Conservation (phyloP, 768 basidiomycete species). For the Chlorophyllum brunneum region DNA sequence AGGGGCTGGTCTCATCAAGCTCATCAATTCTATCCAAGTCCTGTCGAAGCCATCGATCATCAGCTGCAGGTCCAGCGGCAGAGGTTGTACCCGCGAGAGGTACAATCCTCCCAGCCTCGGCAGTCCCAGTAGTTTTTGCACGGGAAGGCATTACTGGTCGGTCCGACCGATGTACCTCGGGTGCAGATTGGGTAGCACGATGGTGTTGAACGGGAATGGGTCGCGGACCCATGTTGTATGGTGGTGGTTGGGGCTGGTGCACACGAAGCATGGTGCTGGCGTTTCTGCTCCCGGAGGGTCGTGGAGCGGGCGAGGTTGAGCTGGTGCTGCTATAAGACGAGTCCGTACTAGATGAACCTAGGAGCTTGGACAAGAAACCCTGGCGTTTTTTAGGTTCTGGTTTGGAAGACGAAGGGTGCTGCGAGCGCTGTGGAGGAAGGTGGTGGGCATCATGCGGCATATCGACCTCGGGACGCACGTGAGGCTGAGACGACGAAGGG, state of each 20-base stretch:
- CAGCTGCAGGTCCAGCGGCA: constrained; percentile 15
- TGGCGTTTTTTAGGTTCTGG: constrained; percentile 13
- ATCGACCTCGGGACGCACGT: constrained; percentile 12
- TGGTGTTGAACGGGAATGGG: neutral
- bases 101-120: constrained; percentile 13
- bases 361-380: constrained; percentile 12
- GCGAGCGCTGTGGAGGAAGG: constrained; percentile 2
- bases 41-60: constrained; percentile 14
- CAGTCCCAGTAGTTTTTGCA: constrained; percentile 20
- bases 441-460: constrained; percentile 10
- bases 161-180: constrained; percentile 10
- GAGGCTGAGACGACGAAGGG: neutral
- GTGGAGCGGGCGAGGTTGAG: neutral
- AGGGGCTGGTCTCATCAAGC: constrained; percentile 71
- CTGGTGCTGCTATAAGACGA: neutral
- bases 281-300: neutral
- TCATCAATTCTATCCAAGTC: constrained; percentile 74
- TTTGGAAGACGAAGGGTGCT: constrained; percentile 8
- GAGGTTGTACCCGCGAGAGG: constrained; percentile 9
- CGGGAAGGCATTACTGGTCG: constrained; percentile 21
- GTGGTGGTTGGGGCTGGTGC: neutral
- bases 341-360: constrained; percentile 3
- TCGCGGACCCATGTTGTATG: neutral
- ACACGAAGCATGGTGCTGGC: neutral
- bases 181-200: neutral